These are phyloP conservation scores for Dendrothele bispora DNA, from an alignment of 768 basidiomycete species.

Conservation along the genomic window DNA sequence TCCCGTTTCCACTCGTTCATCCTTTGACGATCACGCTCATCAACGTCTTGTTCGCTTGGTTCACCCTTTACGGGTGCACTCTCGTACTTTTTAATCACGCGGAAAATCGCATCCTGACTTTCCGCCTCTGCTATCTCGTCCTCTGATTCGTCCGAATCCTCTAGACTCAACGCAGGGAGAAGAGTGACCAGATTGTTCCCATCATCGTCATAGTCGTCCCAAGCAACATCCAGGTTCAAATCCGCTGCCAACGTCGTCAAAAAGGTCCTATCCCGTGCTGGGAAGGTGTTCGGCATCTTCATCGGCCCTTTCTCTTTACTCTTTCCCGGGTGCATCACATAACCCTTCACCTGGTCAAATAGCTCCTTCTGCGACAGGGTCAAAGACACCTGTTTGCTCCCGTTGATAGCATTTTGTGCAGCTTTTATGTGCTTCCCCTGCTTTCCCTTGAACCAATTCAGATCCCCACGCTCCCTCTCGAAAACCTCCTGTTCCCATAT, in stretches of 20 bases:
- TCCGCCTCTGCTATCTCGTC: constrained; percentile 71
- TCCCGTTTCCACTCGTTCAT: constrained; percentile 90
- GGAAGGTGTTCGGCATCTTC: constrained; percentile 74
- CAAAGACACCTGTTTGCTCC: constrained; percentile 50
- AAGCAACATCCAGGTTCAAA: constrained; percentile 75
- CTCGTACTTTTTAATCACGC: constrained; percentile 86
- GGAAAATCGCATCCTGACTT: constrained; percentile 67
- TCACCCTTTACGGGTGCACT: constrained; percentile 83
- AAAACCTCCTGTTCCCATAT: constrained; percentile 89
- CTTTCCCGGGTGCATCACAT: constrained; percentile 54
- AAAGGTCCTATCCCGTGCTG: constrained; percentile 79
- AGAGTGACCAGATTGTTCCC: constrained; percentile 63
- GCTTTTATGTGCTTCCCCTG: constrained; percentile 69
- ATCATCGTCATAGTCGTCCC: constrained; percentile 91
- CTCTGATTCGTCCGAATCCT: constrained; percentile 49
- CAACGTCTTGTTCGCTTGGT: too few relatives aligned
- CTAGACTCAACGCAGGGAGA: constrained; percentile 57
- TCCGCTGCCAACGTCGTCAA: constrained; percentile 75
- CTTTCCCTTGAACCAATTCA: constrained; percentile 95
- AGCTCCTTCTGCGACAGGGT: constrained; percentile 74
- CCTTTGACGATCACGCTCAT: too few relatives aligned
- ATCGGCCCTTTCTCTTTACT: constrained; percentile 44
- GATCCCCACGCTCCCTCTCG: constrained; percentile 86
- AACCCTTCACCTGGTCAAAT: constrained; percentile 75
- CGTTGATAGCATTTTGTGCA: constrained; percentile 51